Evolutionary conservation across 306 rosid genomes (phyloP), one percentile per base, ranked within the genome.

Genomic region (Pachyrhizus erosus): DNA sequence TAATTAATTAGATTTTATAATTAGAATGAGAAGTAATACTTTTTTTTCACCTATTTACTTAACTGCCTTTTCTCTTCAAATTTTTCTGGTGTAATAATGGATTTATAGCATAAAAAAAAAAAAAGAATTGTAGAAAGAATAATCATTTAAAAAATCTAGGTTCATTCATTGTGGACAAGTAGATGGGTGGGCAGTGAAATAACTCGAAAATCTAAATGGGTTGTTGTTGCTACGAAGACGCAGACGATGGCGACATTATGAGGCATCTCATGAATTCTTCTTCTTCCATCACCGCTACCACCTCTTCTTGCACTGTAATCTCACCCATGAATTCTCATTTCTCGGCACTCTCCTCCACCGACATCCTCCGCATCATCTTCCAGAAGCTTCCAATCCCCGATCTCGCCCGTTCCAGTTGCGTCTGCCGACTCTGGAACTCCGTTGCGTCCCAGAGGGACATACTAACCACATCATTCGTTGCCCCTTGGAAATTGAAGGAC

Each of bases 361-460:
- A 96, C 85, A 89, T 78, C 61, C 98, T 96, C 77, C 96, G 91
- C 29, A 61, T 88, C 76, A 93, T 96, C 89, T 91, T 96, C 84
- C 72, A 87, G 85, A 90, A 91, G 71, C 98, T 96, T 55, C 86
- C 92, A 1, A 72, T 90, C 45, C 89, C 89, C 6, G 98, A 93
- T 83, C 92, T 96, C 73, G 92, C 94, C 8, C 96, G 96, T 9
- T 73, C 94, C 55, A 88, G 94, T 67, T 92, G 97, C 92, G 97
- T 96, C 40, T 89, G 90, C 88, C 96, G 94, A 4, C 62, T 89
- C 55, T 96, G 99, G 99, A 86, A 86, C 84, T 92, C 93, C 1
- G 94, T 93, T 4, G 98, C 99, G 49, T 93, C 99, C 55, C 94
- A 91, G 52, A 80, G 87, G 62, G 98, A 90, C 26, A 85, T 96